Base-by-base conservation (phyloP, 192 early-diverging fungal genomes). In the Chytriomyces sp. region DNA sequence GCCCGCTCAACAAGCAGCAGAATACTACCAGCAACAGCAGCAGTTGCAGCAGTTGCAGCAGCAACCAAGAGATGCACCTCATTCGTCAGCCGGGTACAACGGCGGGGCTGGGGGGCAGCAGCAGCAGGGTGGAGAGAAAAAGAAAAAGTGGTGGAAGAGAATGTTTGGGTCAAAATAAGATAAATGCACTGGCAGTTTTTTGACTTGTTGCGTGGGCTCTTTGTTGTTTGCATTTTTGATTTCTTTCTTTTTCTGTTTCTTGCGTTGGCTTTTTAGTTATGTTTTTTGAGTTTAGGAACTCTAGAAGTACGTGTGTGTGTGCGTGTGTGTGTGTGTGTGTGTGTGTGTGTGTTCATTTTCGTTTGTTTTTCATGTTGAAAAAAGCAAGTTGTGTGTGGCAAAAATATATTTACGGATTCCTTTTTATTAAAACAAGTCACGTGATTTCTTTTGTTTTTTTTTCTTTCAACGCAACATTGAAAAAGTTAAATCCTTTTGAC, bases 141-240 rank as follows among this genome's bases (percentile, higher is more conserved):
- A 70, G 64, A 69, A 62, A 59, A 65, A 72, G 50, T 69, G 77
- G 77, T 69, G 77, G 77, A 79, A 79, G 28, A 72, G 65, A 47
- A 65, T 72, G 60, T 69, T 70, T 65, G 67, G 77, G n/a, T 46
- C 59, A 8, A 64, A 63, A 50, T 66, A 59, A 75, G 13, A n/a
- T 13, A 35, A 35, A 35, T 35, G 35, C 35, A 35, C 35, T 35
- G 35, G 35, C 1, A 35, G 35, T 57, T 57, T 20, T 57, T 57
- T 13, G 16, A 28, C 26, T 2, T 57, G 1, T 3, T 57, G 53
- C 53, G 20, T 57, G 13, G 53, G 13, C 5, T n/a, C 53, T n/a
- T n/a, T 57, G 53, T n/a, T 20, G 13, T 57, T 57, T 5, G 13
- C 20, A 57, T 57, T 35, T 20, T n/a, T 20, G 16, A 57, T 35